phyloP scores from a whole-genome alignment of 2,329 filamentous ascomycete species.

The Talaromyces marneffei region DNA sequence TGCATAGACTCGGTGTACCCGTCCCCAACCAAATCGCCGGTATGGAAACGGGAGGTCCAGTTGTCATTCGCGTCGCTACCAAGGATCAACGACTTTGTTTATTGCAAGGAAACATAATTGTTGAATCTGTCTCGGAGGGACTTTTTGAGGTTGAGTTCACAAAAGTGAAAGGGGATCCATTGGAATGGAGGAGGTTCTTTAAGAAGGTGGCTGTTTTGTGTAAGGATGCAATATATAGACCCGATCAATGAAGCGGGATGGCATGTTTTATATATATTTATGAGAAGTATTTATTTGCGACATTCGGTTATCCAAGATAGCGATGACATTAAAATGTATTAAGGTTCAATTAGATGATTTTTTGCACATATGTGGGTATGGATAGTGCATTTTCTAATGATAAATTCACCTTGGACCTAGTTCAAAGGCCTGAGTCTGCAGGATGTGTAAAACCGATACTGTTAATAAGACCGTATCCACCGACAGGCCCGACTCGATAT shows the following conservation, averaged over 20 bases:
- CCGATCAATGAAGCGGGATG: constrained; percentile 33
- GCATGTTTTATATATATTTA: not conserved
- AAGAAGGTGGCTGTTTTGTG: constrained; percentile 88
- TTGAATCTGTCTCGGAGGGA: constrained; percentile 48
- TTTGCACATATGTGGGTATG: too few relatives aligned
- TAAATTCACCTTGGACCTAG: not conserved
- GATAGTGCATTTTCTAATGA: too few relatives aligned
- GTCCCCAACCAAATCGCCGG: constrained; percentile 48
- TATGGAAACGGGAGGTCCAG: constrained; percentile 48
- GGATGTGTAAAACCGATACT: not conserved
- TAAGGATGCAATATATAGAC: constrained; percentile 72
- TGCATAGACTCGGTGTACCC: constrained; percentile 81
- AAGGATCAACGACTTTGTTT: constrained; percentile 49
- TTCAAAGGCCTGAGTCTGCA: not conserved
- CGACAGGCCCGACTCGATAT: not conserved
- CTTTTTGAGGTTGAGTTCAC: constrained; percentile 83
- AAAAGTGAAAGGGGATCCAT: constrained; percentile 89
- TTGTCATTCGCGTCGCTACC: constrained; percentile 66
- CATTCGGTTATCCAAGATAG: too few relatives aligned
- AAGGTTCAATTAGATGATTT: too few relatives aligned
- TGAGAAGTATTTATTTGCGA: not conserved
- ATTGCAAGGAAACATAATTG: constrained; percentile 40
- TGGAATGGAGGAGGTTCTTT: constrained; percentile 96
- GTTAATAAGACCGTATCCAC: not conserved
- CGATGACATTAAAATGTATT: too few relatives aligned